Evolutionary conservation across 2,329 filamentous ascomycete genomes (phyloP).

Genomic region (Westerdykella aurantiaca): DNA sequence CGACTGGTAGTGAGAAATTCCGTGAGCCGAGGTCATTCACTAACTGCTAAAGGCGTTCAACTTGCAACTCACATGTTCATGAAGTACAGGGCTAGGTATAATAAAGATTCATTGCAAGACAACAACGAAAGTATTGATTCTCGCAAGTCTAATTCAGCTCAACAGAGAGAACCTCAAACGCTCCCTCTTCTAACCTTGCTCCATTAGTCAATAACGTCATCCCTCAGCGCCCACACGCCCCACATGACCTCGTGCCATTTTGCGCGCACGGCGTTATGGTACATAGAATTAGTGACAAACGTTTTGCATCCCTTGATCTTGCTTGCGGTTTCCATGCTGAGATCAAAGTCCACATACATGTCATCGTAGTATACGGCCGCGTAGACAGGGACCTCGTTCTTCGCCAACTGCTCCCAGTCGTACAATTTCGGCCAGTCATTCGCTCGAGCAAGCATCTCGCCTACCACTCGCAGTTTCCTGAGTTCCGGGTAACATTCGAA

Average conservation of each 20-base stretch:
- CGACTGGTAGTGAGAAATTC: too few relatives aligned
- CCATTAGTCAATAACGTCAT: constrained; percentile 55
- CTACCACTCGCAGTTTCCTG: constrained; percentile 59
- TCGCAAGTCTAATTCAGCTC: too few relatives aligned
- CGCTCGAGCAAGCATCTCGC: constrained; percentile 62
- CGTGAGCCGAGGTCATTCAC: too few relatives aligned
- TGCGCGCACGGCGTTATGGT: constrained; percentile 74
- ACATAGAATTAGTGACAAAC: constrained; percentile 79
- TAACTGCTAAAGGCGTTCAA: too few relatives aligned
- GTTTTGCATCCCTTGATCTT: constrained; percentile 72
- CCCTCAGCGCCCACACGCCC: constrained; percentile 69
- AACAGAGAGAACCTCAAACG: too few relatives aligned
- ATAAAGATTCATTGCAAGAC: too few relatives aligned
- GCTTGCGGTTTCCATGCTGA: constrained; percentile 66
- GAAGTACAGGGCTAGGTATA: too few relatives aligned
- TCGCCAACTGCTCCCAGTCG: constrained; percentile 63
- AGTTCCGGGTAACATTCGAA: constrained; percentile 78
- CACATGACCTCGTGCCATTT: constrained; percentile 71
- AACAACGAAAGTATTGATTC: too few relatives aligned
- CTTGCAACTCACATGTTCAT: too few relatives aligned
- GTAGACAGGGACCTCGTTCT: constrained; percentile 80
- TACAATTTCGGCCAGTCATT: constrained; percentile 72
- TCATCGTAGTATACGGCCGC: constrained; percentile 79
- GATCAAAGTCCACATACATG: constrained; percentile 81
- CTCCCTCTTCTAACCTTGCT: too few relatives aligned